Base-by-base conservation (phyloP, 2,329 filamentous ascomycete species). In the Ophiognomonia clavigignenti-juglandacearum region DNA sequence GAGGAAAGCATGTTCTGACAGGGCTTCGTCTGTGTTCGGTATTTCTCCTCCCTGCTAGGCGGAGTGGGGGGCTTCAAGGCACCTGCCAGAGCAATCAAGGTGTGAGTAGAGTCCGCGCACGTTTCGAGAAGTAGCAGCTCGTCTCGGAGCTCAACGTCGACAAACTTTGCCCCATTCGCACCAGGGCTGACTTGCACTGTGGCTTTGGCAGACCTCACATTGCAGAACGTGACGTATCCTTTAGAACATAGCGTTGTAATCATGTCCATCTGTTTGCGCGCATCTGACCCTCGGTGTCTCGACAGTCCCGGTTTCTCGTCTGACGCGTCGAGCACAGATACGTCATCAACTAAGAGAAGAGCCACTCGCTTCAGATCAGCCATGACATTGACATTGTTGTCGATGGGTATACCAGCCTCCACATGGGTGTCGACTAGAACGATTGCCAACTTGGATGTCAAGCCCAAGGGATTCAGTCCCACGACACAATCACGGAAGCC, bases 41-140 rank as follows among this genome's bases (percentile, higher is more conserved):
- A 98, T 61, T 93, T 93, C 54, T 84, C 80, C 56, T 86, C 84
- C 52, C 85, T 88, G 59, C 80, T 92, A 1, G 91, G 89, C 1
- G 90, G 85, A 7, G 82, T 83, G 1, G 93, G 92, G 4, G 92
- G 93, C 31, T 84, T 82, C 4, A 98, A 73, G 1, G 86, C 90
- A 58, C 86, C 88, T 14, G 91, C 69, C 35, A 95, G 77, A 2
- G 79, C 76, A 43, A 96, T 85, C 13, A 98, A 74, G 0, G 93
- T 98, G 63, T 96, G 90, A 0, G 90, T 97, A 2, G 93, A 98
- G 65, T 98, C 93, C 24, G 93, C 93, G 59, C 95, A 98, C 1
- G 91, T 95, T 65, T 98, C 93, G 6, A 98, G 70, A 27, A 98
- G 84, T 44, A 98, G 74, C 1, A 98, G 74, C 54, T 95, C 86